A percentile compares a stretch with the other conserved stretches of the same genome.
phyloP scores from a whole-genome alignment of 495 filamentous ascomycete genomes.

The Glutinoglossum americanum region DNA sequence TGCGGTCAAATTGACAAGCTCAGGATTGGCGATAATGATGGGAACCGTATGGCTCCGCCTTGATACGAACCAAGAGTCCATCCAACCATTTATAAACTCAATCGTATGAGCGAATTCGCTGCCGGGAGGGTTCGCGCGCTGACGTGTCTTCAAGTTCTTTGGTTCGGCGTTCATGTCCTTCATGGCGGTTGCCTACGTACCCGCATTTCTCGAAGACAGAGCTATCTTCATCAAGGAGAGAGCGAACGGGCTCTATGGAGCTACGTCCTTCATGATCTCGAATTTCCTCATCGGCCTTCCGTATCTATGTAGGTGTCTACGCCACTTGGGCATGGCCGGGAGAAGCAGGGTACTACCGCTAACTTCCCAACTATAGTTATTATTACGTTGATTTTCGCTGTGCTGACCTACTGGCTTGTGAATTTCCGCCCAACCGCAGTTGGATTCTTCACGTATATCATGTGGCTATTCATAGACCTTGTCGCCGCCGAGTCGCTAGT shows the following conservation, averaged over 20 bases:
- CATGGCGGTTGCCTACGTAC: slow-evolving; percentile 74
- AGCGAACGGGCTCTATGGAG: slow-evolving; percentile 60
- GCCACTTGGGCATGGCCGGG: too few species aligned
- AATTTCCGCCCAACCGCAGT: slow-evolving; percentile 44
- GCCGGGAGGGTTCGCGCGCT: too few species aligned
- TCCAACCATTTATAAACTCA: slow-evolving; percentile 59
- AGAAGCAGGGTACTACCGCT: too few species aligned
- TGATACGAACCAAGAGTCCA: slow-evolving; percentile 35
- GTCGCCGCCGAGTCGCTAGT: slow-evolving; percentile 63
- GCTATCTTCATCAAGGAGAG: slow-evolving; percentile 53
- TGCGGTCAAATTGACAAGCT: too few species aligned
- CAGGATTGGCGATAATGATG: slow-evolving; percentile 75
- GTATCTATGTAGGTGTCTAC: too few species aligned
- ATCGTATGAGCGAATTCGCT: too few species aligned
- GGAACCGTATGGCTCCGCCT: slow-evolving; percentile 68
- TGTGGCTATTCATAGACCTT: slow-evolving; percentile 74
- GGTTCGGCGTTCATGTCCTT: slow-evolving; percentile 76
- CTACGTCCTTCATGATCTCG: slow-evolving; percentile 44
- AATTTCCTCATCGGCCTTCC: slow-evolving; percentile 70
- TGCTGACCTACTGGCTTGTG: slow-evolving; percentile 57
- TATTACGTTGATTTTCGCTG: slow-evolving; percentile 49
- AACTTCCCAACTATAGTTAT: too few species aligned
- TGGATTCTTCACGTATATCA: slow-evolving; percentile 58
- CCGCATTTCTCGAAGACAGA: slow-evolving; percentile 58
- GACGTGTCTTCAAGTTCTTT: too few species aligned